These are phyloP conservation scores for Arthrobotrys conoides DNA, from an alignment of 2,329 filamentous ascomycete species.

Conservation along the genomic window DNA sequence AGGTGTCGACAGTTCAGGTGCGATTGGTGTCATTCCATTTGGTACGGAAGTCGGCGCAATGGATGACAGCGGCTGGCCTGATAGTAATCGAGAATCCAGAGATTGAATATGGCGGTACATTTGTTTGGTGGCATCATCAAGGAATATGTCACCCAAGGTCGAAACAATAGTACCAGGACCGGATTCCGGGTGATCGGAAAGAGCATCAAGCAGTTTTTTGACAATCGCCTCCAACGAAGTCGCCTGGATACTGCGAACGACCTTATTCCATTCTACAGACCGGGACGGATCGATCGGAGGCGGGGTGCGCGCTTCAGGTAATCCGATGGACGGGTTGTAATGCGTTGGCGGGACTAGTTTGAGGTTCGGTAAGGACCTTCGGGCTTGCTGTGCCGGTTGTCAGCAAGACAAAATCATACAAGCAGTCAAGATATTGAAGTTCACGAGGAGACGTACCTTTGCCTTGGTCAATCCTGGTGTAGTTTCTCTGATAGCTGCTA, in stretches of 20 bases:
- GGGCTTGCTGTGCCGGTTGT: slow-evolving; percentile 40
- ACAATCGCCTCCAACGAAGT: slow-evolving; percentile 57
- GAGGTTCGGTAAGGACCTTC: slow-evolving; percentile 57
- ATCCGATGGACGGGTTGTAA: slow-evolving; percentile 41
- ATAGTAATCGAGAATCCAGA: slow-evolving; percentile 32
- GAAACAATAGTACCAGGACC: slow-evolving; percentile 56
- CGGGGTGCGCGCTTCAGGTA: slow-evolving; percentile 43
- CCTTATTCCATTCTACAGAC: slow-evolving; percentile 59
- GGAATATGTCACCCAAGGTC: slow-evolving; percentile 54
- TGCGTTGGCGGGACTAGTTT: slow-evolving; percentile 59
- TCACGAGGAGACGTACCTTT: slow-evolving; percentile 43
- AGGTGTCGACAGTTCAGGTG: slow-evolving; percentile 32
- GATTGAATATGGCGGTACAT: slow-evolving; percentile 48
- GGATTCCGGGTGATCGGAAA: slow-evolving; percentile 59
- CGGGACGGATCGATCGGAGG: slow-evolving; percentile 58
- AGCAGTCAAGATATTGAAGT: background rate
- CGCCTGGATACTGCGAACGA: slow-evolving; percentile 58
- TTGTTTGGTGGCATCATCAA: slow-evolving; percentile 60
- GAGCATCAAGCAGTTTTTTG: slow-evolving; percentile 54
- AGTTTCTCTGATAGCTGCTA: slow-evolving; percentile 33
- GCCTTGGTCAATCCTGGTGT: slow-evolving; percentile 39
- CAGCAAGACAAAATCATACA: background rate
- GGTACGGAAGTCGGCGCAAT: slow-evolving; percentile 26
- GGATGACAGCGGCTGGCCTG: slow-evolving; percentile 3
- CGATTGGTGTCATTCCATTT: slow-evolving; percentile 48